Conservation (phyloP, 1,284 basidiomycete species). For the Melampsora occidentalis region DNA sequence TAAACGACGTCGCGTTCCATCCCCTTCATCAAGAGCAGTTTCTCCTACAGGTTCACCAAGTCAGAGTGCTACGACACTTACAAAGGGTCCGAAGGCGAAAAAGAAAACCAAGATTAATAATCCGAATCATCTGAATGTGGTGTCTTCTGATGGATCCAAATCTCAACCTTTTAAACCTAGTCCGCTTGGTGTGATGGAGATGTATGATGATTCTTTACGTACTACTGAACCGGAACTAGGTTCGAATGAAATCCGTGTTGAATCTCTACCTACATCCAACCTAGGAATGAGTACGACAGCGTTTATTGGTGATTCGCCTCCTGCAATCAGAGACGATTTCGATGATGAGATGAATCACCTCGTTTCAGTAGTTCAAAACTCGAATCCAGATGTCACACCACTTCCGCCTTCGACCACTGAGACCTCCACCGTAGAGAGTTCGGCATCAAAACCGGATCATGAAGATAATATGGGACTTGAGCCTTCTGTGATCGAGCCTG, state of each 20-base stretch:
- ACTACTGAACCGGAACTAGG: neutral
- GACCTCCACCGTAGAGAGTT: too few species aligned
- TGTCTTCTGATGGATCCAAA: neutral
- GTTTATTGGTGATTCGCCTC: too few species aligned
- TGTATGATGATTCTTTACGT: neutral
- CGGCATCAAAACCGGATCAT: too few species aligned
- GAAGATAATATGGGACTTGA: too few species aligned
- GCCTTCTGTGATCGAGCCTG: too few species aligned
- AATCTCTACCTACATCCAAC: neutral
- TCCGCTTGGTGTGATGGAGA: constrained; percentile 23
- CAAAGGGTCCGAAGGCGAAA: constrained; percentile 10
- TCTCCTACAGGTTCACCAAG: neutral
- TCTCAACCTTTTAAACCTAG: constrained; percentile 32
- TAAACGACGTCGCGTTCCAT: constrained; percentile 22
- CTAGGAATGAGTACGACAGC: neutral
- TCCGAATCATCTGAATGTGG: neutral
- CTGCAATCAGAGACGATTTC: too few species aligned
- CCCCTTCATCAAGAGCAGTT: neutral
- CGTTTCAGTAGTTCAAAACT: too few species aligned
- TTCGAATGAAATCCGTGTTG: too few species aligned
- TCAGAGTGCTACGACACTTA: neutral
- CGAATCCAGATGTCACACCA: too few species aligned
- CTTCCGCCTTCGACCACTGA: too few species aligned
- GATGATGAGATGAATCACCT: too few species aligned
- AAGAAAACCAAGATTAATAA: constrained; percentile 23